phyloP scores from a whole-genome alignment of 2,329 filamentous ascomycete species.

The Ascochyta rabiei region DNA sequence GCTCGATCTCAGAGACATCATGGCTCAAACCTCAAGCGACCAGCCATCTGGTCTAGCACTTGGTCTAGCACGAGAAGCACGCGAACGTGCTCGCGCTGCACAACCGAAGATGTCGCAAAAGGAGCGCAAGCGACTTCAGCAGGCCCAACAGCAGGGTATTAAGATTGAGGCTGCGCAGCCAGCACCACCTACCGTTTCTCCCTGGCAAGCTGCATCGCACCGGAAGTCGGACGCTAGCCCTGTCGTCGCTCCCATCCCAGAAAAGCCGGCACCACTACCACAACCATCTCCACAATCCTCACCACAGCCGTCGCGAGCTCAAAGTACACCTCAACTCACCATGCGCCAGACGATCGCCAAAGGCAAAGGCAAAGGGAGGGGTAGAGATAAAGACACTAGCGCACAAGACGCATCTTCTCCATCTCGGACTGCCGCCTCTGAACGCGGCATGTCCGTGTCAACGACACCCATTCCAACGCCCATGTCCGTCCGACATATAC shows the following conservation, averaged over 20 bases:
- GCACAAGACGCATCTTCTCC: constrained; percentile 31
- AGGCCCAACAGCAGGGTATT: constrained; percentile 46
- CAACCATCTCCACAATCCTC: constrained; percentile 16
- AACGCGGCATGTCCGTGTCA: constrained; percentile 44
- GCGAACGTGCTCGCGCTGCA: constrained; percentile 42
- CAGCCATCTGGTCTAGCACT: constrained; percentile 61
- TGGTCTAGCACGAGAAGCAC: constrained; percentile 56
- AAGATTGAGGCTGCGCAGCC: constrained; percentile 38
- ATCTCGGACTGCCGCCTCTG: constrained; percentile 29
- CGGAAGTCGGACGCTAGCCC: constrained; percentile 37
- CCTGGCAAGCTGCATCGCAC: constrained; percentile 43
- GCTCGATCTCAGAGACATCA: constrained; percentile 77
- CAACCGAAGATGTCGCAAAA: constrained; percentile 81
- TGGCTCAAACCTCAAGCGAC: constrained; percentile 64
- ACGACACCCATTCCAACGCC: constrained; percentile 45
- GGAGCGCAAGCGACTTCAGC: constrained; percentile 72
- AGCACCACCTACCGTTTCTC: constrained; percentile 39
- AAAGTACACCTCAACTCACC: constrained; percentile 60
- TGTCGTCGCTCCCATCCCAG: constrained; percentile 13
- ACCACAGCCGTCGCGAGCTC: constrained; percentile 22
- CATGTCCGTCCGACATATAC: constrained; percentile 56
- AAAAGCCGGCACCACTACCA: constrained; percentile 10
- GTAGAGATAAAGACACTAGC: constrained; percentile 32
- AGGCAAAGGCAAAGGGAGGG: constrained; percentile 31
- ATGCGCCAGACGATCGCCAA: constrained; percentile 64